Evolutionary conservation across 1,284 basidiomycete species (phyloP), one percentile per base, ranked within the genome.

Genomic region (Acaromyces ingoldii): DNA sequence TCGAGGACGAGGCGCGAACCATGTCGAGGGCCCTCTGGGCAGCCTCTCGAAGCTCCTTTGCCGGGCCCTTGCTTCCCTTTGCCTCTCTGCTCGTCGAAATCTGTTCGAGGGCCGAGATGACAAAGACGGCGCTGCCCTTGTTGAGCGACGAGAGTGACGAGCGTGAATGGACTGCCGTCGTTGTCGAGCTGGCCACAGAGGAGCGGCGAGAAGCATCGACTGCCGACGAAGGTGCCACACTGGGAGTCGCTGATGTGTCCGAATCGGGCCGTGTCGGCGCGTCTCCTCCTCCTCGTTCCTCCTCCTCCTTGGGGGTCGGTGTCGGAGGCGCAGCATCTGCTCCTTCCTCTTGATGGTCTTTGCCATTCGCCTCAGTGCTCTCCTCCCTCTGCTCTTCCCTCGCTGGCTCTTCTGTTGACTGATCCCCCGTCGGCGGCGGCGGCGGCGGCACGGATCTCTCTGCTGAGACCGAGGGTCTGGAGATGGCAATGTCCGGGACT

Each of bases 71-170:
- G 53, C 58, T 61, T 39, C 61, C 66, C 36, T 59, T 62, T 3
- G 72, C 72, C 29, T 75, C 73, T 47, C 67, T 71, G 15, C 67
- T 67, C 21, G 42, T 39, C 22, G 59, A 52, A 45, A 75, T 58
- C 2, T 60, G 59, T 34, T 75, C 70, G 24, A 75, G 61, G 15
- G 73, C 73, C 5, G 70, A 63, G 26, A 71, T 49, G 40, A 75
- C 68, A 51, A 75, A 75, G 48, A 75, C 73, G 17, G 68, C 41
- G 44, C 33, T 43, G 21, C 56, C 54, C 24, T 55, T 50, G 17
- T 48, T 57, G 31, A 57, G 44, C 34, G 53, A 55, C n/a, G 34
- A 38, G 10, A 53, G 37, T 6, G 46, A 57, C 11, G 42, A 50
- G n/a, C 46, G 44, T 13, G 55, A 57, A 37, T 53, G 53, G n/a